Conservation (phyloP, 1,284 basidiomycete genomes). For the Leccinum cinnamomeum region DNA sequence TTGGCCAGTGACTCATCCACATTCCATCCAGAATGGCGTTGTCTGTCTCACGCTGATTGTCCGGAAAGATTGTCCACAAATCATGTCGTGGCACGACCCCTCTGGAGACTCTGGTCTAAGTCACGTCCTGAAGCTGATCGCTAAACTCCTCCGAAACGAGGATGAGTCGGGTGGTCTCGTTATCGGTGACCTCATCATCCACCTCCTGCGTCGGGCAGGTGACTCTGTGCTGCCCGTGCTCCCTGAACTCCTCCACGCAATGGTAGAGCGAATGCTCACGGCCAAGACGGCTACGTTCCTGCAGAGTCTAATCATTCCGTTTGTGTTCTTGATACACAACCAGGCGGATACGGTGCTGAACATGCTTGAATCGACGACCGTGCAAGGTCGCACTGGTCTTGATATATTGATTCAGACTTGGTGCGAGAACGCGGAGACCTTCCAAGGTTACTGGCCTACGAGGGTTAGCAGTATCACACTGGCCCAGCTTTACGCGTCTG, state of each 20-base stretch:
- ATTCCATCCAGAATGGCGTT: slow-evolving; percentile 67
- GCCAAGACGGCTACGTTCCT: slow-evolving; percentile 89
- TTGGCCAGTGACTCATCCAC: slow-evolving; percentile 4
- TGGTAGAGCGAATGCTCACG: slow-evolving; percentile 76
- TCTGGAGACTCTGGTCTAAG: slow-evolving; percentile 74
- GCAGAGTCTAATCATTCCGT: slow-evolving; percentile 89
- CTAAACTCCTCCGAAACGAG: slow-evolving; percentile 72
- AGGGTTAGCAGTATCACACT: slow-evolving; percentile 84
- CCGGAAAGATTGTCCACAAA: slow-evolving; percentile 82
- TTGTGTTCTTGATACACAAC: slow-evolving; percentile 88
- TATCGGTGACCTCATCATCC: slow-evolving; percentile 93
- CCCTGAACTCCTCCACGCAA: slow-evolving; percentile 82
- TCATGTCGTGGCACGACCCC: slow-evolving; percentile 72
- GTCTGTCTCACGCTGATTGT: slow-evolving; percentile 81
- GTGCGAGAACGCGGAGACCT: slow-evolving; percentile 92
- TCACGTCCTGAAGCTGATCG: slow-evolving; percentile 71
- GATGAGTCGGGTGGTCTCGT: slow-evolving; percentile 88
- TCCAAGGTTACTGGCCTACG: slow-evolving; percentile 93
- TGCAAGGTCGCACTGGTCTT: slow-evolving; percentile 63
- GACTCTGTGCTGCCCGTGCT: slow-evolving; percentile 80
- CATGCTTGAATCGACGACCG: slow-evolving; percentile 65
- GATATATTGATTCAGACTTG: slow-evolving; percentile 85
- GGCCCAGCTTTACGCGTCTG: slow-evolving; percentile 70
- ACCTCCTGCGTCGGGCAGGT: slow-evolving; percentile 80
- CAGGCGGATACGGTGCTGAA: slow-evolving; percentile 76